Evolutionary conservation across 1,284 basidiomycete species (phyloP), one percentile per base, ranked within the genome.

Genomic region (Melampsora americana): DNA sequence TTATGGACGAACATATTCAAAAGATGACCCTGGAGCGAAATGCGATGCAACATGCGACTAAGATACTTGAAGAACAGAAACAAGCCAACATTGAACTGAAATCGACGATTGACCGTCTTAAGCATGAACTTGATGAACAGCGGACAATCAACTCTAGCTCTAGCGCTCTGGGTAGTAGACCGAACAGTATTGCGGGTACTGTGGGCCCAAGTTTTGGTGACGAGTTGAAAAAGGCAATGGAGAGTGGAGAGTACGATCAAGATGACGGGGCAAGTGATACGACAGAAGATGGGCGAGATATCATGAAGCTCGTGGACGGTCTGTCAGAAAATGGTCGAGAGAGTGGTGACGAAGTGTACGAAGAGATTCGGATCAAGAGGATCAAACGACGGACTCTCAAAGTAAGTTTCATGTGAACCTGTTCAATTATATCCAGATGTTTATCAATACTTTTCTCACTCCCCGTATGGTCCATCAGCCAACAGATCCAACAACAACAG

Each of bases 1-100:
- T 68, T 12, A 42, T 26, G 11, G 72, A 75, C 32, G 72, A 75
- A 32, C 53, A 48, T 23, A 50, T 68, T 26, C 65, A 68, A 62
- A 61, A 62, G 32, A 50, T 66, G 20, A 35, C 39, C n/a, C 7
- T 59, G 26, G 71, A 74, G 35, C 50, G 64, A 44, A 32, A 60
- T 32, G 64, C 56, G 30, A 26, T 74, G 35, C 65, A 75, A 35
- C 26, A 56, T 23, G 65, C 72, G 32, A 26, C 53, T 20, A 30
- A 26, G n/a, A 61, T 61, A 60, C 67, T 75, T 14, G 72, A 75
- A 32, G 42, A 67, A 30, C 72, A 75, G 66, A 74, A 75, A 65
- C 56, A 60, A 62, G 65, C 65, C 5, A 75, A 75, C 32, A 44
- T 68, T 9, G 66, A 75, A 23, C 44, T 75, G n/a, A 67, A 75